Evolutionary conservation across 768 basidiomycete genomes (phyloP), one percentile per base, ranked within the genome.

Genomic region (Clitopilus hobsonii): DNA sequence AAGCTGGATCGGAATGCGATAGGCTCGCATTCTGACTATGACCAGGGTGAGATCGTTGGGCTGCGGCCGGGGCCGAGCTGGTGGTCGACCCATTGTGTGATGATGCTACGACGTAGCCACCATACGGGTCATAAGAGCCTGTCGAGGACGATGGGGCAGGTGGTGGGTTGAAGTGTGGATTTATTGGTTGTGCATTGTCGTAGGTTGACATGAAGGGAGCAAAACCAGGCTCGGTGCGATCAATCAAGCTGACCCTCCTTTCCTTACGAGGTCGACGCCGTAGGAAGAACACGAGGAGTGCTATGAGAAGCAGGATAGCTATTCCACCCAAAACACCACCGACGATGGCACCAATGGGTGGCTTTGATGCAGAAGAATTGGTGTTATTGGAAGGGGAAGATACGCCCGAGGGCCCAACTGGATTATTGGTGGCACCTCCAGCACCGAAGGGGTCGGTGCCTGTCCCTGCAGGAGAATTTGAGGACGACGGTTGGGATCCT

Each of bases 291-390:
- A 45, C 8, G 13, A 58, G 41, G 1, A 32, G 10, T 23, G 47
- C 1, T 36, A 36, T 29, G n/a, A 38, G 11, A 1, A 22, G 10
- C n/a, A 62, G 26, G 18, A 58, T 0, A 8, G 51, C 30, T 29
- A 60, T n/a, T 4, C 56, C 58, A 11, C 47, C 55, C 1, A 63
- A 24, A 36, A 61, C 55, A n/a, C 58, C 60, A 4, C 62, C 62
- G 5, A 54, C 58, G 25, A 63, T 58, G 11, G 55, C 58, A 18
- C 62, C 62, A 8, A 51, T 27, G 22, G 26, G 49, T 22, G 55
- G 30, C 23, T 45, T 54, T 14, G 52, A 38, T n/a, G 50, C 6
- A 16, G 41, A 8, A 4, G 41, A 20, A 11, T 16, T 23, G 3
- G 41, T 16, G 41, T 7, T 8, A 20, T 6, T 18, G n/a, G 38